Percentiles rank a stretch among this genome's conserved stretches.
Conservation (phyloP, 2,329 filamentous ascomycete species). For the Exophiala alcalophila region DNA sequence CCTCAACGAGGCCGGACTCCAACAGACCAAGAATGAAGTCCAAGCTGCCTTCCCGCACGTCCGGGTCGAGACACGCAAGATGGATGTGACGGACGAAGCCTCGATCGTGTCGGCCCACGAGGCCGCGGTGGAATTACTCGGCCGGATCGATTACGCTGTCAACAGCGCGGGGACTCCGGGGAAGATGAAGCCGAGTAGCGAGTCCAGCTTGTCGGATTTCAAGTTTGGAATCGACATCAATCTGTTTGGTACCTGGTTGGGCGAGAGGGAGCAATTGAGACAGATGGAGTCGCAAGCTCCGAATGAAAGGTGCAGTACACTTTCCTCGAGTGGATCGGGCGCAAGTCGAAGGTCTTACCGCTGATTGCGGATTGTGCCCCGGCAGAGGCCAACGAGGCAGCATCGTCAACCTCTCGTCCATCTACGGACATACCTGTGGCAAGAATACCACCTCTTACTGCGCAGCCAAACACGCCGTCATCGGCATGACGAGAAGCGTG, state of each 20-base stretch:
- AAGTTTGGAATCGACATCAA: conserved; percentile 1
- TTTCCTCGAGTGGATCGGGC: too few relatives aligned
- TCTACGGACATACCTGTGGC: conserved; percentile 8
- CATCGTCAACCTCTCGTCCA: conserved; percentile 10
- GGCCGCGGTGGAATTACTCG: background rate
- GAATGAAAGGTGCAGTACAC: background rate
- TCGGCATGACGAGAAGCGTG: conserved; percentile 9
- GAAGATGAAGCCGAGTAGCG: background rate
- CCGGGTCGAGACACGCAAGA: background rate
- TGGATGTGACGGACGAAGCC: conserved; percentile 1
- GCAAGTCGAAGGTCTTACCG: background rate
- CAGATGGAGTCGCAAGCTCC: conserved; percentile 1
- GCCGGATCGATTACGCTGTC: conserved; percentile 1
- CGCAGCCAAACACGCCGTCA: conserved; percentile 6
- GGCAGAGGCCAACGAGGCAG: background rate
- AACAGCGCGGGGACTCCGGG: conserved; percentile 2
- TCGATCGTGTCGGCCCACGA: conserved; percentile 1
- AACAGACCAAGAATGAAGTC: conserved; percentile 1
- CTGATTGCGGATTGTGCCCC: background rate
- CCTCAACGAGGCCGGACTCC: conserved; percentile 1
- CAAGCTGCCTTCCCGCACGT: background rate
- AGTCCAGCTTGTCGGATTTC: background rate
- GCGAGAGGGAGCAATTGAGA: conserved; percentile 1
- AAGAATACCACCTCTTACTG: conserved; percentile 2
- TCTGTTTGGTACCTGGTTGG: conserved; percentile 3